Evolutionary conservation across 2,329 filamentous ascomycete species (phyloP), one percentile per base, ranked within the genome.

Genomic region (Claviceps africana): DNA sequence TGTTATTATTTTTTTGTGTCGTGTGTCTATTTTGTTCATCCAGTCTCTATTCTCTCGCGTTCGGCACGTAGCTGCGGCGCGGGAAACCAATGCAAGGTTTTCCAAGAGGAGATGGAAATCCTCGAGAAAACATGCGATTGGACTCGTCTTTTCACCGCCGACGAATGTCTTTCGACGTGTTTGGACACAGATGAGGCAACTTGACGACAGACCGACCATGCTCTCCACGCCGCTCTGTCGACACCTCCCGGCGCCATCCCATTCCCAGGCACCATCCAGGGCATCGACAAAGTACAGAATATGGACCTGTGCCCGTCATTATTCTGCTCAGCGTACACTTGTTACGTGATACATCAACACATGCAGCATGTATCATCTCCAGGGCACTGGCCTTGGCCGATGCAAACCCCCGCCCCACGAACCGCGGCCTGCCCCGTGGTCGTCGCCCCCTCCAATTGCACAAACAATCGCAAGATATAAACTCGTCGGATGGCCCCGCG

Each of bases 321-420:
- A 11, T 17, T 37, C 3, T 42, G 39, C 19, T 9, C 10, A 21
- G 13, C n/a, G 21, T 42, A 21, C 39, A 42, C 10, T 42, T 42
- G n/a, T 11, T 42, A 42, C 39, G 19, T 42, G n/a, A 42, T 21
- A 37, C 13, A 37, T 37, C 33, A 37, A 17, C 33, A 37, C 33
- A 40, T 21, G 39, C 39, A 11, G 39, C 4, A 40, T 40, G 39
- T 22, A 13, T 22, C 42, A 10, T 44, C 42, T 44, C 42, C 35
- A 40, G 11, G 17, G 5, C 39, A 31, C 11, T 25, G 30, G 43
- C 22, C 31, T 31, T n/a, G 13, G 15, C 19, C 33, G 17, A 45
- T 43, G 8, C 42, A 53, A 57, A 57, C 57, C 56, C 57, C 54
- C n/a, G 54, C 56, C 28, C 35, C 21, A 43, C 28, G 21, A 43